Evolutionary conservation across 2,329 filamentous ascomycete species (phyloP).

Genomic region (Calonectria pauciramosa): DNA sequence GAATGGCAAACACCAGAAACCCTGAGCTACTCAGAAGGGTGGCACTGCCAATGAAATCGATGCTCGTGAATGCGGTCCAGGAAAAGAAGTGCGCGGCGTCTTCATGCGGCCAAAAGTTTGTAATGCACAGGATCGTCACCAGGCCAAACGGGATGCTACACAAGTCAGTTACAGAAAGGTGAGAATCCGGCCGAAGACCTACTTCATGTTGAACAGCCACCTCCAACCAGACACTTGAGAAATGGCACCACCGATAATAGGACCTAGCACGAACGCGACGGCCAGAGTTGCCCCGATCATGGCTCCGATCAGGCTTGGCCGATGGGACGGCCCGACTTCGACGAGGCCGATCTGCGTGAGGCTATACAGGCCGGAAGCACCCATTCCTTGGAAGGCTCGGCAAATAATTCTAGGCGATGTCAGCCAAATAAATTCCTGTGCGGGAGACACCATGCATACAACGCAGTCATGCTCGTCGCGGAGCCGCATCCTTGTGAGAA

Average conservation of each 20-base stretch:
- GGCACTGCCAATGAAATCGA: conserved; percentile 67
- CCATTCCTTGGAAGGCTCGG: conserved; percentile 71
- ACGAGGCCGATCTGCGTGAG: conserved; percentile 70
- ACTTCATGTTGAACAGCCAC: conserved; percentile 75
- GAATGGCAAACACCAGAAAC: conserved; percentile 68
- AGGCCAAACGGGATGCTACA: conserved; percentile 65
- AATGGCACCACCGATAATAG: conserved; percentile 69
- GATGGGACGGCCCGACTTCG: conserved; percentile 67
- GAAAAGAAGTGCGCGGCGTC: conserved; percentile 53
- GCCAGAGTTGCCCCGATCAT: conserved; percentile 69
- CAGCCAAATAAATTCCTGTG: conserved; percentile 27
- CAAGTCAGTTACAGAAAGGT: conserved; percentile 24
- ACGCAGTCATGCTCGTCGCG: conserved; percentile 63
- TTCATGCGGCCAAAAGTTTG: conserved; percentile 61
- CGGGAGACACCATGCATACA: conserved; percentile 55
- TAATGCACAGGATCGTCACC: conserved; percentile 60
- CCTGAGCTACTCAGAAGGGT: conserved; percentile 66
- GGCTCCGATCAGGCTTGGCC: conserved; percentile 67
- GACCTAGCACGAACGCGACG: conserved; percentile 70
- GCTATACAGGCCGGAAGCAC: conserved; percentile 73
- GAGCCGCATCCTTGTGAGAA: conserved; percentile 69
- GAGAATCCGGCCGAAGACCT: conserved; percentile 35
- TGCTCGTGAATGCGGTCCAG: conserved; percentile 58
- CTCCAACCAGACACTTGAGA: conserved; percentile 68
- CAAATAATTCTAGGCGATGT: conserved; percentile 64